Conservation (phyloP, 192 early-diverging fungal genomes). For the Helicostylum pulchrum region DNA sequence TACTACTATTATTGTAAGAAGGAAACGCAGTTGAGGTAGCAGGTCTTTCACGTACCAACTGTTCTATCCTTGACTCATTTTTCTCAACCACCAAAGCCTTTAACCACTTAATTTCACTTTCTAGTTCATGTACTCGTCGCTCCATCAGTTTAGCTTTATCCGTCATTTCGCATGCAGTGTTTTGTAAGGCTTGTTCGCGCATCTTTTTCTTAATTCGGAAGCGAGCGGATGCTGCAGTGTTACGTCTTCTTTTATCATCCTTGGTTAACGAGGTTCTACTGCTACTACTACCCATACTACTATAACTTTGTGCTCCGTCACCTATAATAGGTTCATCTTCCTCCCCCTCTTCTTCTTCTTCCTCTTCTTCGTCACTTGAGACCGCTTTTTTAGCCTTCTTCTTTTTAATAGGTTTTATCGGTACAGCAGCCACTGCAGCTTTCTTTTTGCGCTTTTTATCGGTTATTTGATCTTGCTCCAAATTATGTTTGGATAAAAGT, state of each 20-base stretch:
- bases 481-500: no score
- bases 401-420: not conserved
- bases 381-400: not conserved
- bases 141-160: conserved; percentile 73
- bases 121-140: conserved; percentile 73
- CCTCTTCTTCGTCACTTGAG: not conserved
- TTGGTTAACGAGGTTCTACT: conserved; percentile 25
- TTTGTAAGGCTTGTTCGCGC: conserved; percentile 79
- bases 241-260: conserved; percentile 85
- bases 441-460: not conserved
- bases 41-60: conserved; percentile 8
- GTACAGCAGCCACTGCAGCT: not conserved
- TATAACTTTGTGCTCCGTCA: not conserved
- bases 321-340: not conserved
- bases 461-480: no score
- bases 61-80: conserved; percentile 30
- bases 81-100: conserved; percentile 25
- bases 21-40: not conserved
- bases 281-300: not conserved
- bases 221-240: conserved; percentile 91
- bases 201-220: conserved; percentile 94
- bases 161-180: conserved; percentile 75
- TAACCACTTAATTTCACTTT: conserved; percentile 91
- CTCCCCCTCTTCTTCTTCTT: not conserved
- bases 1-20: not conserved